These are phyloP conservation scores for Brassica juncea DNA, from an alignment of 345 rosid genomes.

Conservation along the genomic window DNA sequence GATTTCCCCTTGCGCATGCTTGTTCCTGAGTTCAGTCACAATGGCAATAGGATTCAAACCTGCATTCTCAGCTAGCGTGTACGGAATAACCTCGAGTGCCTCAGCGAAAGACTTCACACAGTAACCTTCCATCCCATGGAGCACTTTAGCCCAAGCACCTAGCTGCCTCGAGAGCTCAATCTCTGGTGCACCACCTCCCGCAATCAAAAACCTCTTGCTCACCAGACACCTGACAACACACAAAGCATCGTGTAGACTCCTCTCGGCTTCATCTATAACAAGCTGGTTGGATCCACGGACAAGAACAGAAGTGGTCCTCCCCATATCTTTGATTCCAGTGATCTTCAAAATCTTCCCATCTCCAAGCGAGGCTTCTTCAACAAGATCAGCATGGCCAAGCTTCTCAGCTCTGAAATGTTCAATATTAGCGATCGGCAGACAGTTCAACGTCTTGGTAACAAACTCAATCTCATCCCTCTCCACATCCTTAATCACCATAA, in stretches of 20 bases:
- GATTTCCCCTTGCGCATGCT: constrained; percentile 96
- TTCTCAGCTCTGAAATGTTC: constrained; percentile 92
- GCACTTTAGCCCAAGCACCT: constrained; percentile 98
- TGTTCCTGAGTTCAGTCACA: constrained; percentile 97
- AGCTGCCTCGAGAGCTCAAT: constrained; percentile 95
- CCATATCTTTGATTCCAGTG: constrained; percentile 89
- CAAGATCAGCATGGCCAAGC: constrained; percentile 83
- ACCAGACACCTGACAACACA: constrained; percentile 96
- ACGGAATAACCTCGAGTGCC: constrained; percentile 95
- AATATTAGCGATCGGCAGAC: constrained; percentile 91
- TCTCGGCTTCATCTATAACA: constrained; percentile 93
- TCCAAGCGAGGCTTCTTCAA: constrained; percentile 88
- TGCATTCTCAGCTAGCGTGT: constrained; percentile 94
- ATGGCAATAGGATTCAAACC: constrained; percentile 92
- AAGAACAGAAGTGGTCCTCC: constrained; percentile 84
- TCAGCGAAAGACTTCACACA: constrained; percentile 87
- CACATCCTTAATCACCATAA: constrained; percentile 90
- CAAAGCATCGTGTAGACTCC: constrained; percentile 94
- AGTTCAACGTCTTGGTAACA: constrained; percentile 89
- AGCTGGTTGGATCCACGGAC: constrained; percentile 90
- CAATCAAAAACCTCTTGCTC: constrained; percentile 85
- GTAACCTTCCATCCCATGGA: constrained; percentile 97
- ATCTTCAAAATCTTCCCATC: constrained; percentile 93
- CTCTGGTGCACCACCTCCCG: constrained; percentile 99
- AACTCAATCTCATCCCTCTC: constrained; percentile 98